phyloP scores from a whole-genome alignment of 1,139 yeast genomes.

The Sugiyamaella sp. region DNA sequence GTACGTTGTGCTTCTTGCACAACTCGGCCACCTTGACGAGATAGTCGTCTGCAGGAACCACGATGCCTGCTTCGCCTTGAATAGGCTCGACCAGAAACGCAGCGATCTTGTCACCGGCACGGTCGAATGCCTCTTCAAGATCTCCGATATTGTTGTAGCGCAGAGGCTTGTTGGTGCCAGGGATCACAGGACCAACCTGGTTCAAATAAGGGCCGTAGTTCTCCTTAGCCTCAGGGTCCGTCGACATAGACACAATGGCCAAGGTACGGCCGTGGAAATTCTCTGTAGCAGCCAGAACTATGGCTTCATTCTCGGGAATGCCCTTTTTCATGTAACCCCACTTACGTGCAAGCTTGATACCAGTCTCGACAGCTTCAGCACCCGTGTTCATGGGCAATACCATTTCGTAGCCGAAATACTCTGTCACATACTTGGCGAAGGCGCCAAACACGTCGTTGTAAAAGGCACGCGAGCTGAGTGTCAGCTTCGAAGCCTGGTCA shows the following conservation, averaged over 20 bases:
- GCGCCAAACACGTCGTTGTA: constrained; percentile 86
- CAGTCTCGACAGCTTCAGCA: constrained; percentile 98
- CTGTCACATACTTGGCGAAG: constrained; percentile 86
- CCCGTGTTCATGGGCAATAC: constrained; percentile 98
- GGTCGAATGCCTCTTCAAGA: constrained; percentile 76
- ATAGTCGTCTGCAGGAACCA: constrained; percentile 87
- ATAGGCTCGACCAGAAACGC: constrained; percentile 93
- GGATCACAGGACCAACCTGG: constrained; percentile 81
- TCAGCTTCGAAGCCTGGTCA: constrained; percentile 83
- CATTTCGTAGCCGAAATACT: constrained; percentile 87
- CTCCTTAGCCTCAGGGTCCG: constrained; percentile 90
- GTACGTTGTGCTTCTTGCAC: constrained; percentile 81
- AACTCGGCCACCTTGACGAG: constrained; percentile 70
- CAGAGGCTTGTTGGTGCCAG: constrained; percentile 50
- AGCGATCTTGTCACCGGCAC: constrained; percentile 89
- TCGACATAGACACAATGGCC: constrained; percentile 94
- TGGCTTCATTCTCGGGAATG: constrained; percentile 80
- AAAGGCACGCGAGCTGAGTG: constrained; percentile 90
- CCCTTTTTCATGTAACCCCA: constrained; percentile 95
- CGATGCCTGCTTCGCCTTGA: constrained; percentile 99
- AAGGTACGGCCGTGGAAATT: constrained; percentile 97
- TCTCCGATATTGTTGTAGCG: constrained; percentile 65
- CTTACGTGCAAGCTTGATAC: constrained; percentile 89
- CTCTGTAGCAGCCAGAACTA: constrained; percentile 81
- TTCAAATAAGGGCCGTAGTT: constrained; percentile 88